phyloP scores from a whole-genome alignment of 768 basidiomycete species.

The Leccinellum luteum region DNA sequence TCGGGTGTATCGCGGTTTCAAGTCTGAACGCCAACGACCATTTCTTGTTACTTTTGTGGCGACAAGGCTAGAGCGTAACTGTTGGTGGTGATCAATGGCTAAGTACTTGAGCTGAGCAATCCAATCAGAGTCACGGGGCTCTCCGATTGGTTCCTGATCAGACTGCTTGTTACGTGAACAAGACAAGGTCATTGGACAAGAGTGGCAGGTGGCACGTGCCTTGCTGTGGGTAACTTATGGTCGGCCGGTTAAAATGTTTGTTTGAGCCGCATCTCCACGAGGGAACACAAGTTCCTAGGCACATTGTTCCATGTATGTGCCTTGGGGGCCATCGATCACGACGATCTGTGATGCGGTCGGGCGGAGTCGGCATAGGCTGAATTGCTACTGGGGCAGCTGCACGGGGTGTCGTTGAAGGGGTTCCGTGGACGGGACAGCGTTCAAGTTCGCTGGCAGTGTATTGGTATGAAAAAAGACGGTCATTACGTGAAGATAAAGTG shows the following conservation, averaged over 20 bases:
- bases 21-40: not conserved
- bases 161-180: not conserved
- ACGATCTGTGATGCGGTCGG: constrained; percentile 15
- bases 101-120: not conserved
- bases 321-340: constrained; percentile 11
- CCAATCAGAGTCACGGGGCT: not conserved
- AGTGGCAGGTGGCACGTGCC: constrained; percentile 4
- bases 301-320: constrained; percentile 6
- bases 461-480: not conserved
- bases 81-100: not conserved
- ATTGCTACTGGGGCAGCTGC: not conserved
- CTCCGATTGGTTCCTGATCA: constrained; percentile 2
- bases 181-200: not conserved
- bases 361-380: constrained; percentile 3
- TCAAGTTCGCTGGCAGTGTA: no score
- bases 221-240: not conserved
- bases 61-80: not conserved
- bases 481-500: constrained; percentile 5
- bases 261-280: not conserved
- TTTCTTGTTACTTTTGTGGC: not conserved
- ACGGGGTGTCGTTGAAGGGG: not conserved
- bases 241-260: not conserved
- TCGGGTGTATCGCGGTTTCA: constrained; percentile 4
- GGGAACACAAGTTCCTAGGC: constrained; percentile 1
- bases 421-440: constrained; percentile 4